Base-by-base conservation (phyloP, 2,329 filamentous ascomycete genomes). In the Phialemoniopsis sp. region DNA sequence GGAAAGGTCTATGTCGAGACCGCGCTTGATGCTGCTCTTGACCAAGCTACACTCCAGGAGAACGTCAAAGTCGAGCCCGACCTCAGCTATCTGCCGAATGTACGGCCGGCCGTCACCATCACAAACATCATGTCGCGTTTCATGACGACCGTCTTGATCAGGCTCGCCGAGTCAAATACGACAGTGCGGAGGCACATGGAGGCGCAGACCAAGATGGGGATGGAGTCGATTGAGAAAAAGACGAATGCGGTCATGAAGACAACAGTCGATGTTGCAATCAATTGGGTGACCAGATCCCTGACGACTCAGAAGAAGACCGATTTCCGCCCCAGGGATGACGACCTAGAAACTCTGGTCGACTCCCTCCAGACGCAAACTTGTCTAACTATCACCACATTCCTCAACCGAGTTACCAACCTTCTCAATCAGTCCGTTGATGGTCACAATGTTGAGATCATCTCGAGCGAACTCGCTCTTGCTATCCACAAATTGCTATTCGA, bases 81-180 rank as follows among this genome's bases (percentile, higher is more conserved):
- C 59, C 75, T 97, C 37, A 76, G 77, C 3, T 96, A 95, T 59
- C 74, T 98, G 30, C 79, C 83, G 7, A 80, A 81, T 9, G 74
- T 97, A 29, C 84, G 87, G 28, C 81, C 86, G 3, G 87, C 89
- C 8, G 88, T 95, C 39, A 90, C 83, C 39, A 91, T 96, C 46
- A 85, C 93, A 8, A 90, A 91, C 57, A 79, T 98, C 51, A 94
- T 97, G 80, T 84, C 91, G 51, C 88, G 89, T 46, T 95, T 93
- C 52, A 90, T 95, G 50, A 82, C 85, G 43, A 90, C 89, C 4
- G 88, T 97, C 13, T 80, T 98, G 16, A 85, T 97, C 48, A 89
- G 89, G 10, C 78, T 98, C 8, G 90, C 91, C 16, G 82, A 91
- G 41, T 82, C 85, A 39, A 96, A 94, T 62, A 85, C 94, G 15